Evolutionary conservation across 208 protist genomes (phyloP), one percentile per base, ranked within the genome.

Genomic region (Vickermania spadyakhi): DNA sequence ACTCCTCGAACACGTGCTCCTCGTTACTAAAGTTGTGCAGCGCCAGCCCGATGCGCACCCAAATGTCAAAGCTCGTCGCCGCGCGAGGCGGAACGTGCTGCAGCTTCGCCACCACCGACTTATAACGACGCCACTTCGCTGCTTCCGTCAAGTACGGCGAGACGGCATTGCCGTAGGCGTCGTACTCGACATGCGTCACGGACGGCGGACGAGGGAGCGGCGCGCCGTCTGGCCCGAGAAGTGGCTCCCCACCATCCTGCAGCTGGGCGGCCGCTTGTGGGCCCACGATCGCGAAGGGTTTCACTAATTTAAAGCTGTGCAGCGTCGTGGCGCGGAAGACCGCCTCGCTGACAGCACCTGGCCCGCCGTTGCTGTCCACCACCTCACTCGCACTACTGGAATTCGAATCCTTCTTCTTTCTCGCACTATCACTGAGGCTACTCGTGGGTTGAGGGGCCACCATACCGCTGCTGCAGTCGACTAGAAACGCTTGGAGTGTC

Each of bases 11-110:
- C 57, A 87, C 75, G 62, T 87, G 78, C 52, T 89, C 81, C 45
- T 93, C 85, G 69, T 86, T 88, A 66, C 85, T 86, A 63, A 89
- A 89, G 72, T 89, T 92, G 62, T 92, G 85, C 62, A 92, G 75
- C 5, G 85, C 85, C 41, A 92, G 79, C 2, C 85, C 85, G 14
- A 92, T 74, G 23, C 85, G 85, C 14, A 92, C 79, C 82, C 85
- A 92, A 41, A 84, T 59, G 62, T 89, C 85, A 61, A 85, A 89
- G 66, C 64, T 73, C 51, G 83, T 80, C 54, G 85, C 85, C 2
- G 77, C 70, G 4, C 62, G 69, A 21, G 77, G 68, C 3, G 81
- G 78, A 56, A 92, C 62, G 29, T 56, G 68, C 23, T 69, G 76
- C 51, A 92, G 67, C 65, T 84, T 85, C 36, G 55, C 65, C 18